Evolutionary conservation across 805 yeast species (phyloP), one percentile per base, ranked within the genome.

Genomic region (Pichia sporocuriosa): DNA sequence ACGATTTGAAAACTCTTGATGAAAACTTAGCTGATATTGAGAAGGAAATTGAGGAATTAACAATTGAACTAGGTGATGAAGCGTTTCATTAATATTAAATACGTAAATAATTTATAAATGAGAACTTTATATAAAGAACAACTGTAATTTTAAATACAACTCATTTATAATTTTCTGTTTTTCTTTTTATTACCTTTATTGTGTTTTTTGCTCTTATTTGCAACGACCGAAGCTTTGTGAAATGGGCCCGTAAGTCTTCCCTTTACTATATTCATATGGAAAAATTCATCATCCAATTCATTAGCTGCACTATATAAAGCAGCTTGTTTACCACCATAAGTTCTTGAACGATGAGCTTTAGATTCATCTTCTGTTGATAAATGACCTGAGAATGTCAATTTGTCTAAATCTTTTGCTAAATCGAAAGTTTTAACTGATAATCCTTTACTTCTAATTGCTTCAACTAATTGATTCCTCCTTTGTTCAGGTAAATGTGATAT

Each of bases 211-310:
- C 74, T 74, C 57, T 82, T 86, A 57, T 77, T 79, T 68, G 77
- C 78, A 32, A 64, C 62, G 4, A 62, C 62, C 27, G 54, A 54
- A 6, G 52, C 56, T 52, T 70, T 70, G 58, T 90, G 96, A 72
- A 86, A 87, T 6, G 97, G 95, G 6, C 73, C 67, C 32, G 69
- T 68, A 46, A 81, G 56, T 40, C 72, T 75, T 3, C 95, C 95
- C 47, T 70, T 69, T 4, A 81, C 77, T 13, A 62, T 65, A 44
- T 71, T 73, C 79, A 81, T 75, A 42, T 74, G 70, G 70, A 90
- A 90, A 57, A 90, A 90, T 44, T 87, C 96, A 28, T 76, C 70
- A 61, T 90, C 97, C 50, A 90, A 68, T 52, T 86, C 93, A 32
- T 77, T 85, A 27, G 90, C 87, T 6, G 87, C 83, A 57, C 82